Evolutionary conservation across 305 asterid genomes (phyloP).

Genomic region (Fraxinus velutina): DNA sequence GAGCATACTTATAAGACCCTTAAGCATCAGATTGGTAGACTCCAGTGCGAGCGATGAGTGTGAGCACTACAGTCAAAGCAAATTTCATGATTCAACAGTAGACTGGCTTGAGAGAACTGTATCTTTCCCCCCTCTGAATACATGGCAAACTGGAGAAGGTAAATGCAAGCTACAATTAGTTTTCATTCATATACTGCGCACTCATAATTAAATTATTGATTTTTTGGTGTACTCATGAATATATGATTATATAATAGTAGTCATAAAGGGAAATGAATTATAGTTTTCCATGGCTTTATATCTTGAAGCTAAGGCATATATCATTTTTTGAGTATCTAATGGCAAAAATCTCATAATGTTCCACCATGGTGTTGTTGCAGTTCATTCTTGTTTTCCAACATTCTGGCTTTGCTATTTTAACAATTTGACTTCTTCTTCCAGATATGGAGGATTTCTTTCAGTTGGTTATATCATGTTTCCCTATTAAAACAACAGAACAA

Average conservation of each 20-base stretch:
- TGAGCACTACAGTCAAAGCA: constrained; percentile 42
- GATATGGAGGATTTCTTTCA: constrained; percentile 89
- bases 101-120: constrained; percentile 71
- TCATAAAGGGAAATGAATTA: constrained; percentile 12
- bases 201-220: background rate
- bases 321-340: constrained; percentile 15
- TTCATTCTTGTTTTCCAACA: background rate
- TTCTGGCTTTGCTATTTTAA: constrained; percentile 3
- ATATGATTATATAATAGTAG: background rate
- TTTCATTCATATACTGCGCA: background rate
- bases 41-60: constrained; percentile 30
- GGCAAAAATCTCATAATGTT: constrained; percentile 5
- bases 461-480: constrained; percentile 81
- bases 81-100: constrained; percentile 49
- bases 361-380: constrained; percentile 17
- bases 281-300: constrained; percentile 11
- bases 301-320: constrained; percentile 16
- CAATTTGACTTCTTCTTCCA: constrained; percentile 43
- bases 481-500: constrained; percentile 48
- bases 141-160: constrained; percentile 91
- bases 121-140: constrained; percentile 69
- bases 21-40: constrained; percentile 43
- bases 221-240: constrained; percentile 16
- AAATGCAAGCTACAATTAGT: constrained; percentile 16
- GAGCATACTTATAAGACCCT: constrained; percentile 59